Percentiles rank a stretch among this genome's conserved stretches.
These are phyloP conservation scores for Talaromyces atroroseus DNA, from an alignment of 2,329 filamentous ascomycete genomes.

Conservation along the genomic window DNA sequence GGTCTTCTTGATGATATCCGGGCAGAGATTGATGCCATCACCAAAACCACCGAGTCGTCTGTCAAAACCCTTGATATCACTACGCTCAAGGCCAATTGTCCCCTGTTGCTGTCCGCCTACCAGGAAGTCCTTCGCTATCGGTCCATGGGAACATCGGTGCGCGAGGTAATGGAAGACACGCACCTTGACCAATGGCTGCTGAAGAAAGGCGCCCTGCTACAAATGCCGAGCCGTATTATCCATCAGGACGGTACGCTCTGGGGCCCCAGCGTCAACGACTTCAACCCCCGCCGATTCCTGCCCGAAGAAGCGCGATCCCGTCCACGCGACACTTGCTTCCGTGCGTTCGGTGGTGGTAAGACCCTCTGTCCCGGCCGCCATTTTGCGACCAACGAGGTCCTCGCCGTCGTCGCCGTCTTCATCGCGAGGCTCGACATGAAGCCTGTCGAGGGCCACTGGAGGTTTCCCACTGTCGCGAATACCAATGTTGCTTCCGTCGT, in stretches of 20 bases:
- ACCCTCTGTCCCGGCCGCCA: slow-evolving; percentile 1
- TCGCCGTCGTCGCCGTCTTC: neutral
- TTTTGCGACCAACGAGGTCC: slow-evolving; percentile 2
- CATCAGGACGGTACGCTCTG: neutral
- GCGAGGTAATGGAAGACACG: slow-evolving; percentile 2
- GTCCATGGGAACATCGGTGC: slow-evolving; percentile 4
- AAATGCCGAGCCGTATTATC: neutral
- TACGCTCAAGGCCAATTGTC: neutral
- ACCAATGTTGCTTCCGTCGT: neutral
- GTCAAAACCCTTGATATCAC: slow-evolving; percentile 4
- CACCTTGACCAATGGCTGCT: neutral
- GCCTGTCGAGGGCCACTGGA: neutral
- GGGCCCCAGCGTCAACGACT: neutral
- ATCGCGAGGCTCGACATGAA: slow-evolving; percentile 4
- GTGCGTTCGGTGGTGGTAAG: slow-evolving; percentile 4
- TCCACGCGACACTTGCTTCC: neutral
- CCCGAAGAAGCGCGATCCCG: neutral
- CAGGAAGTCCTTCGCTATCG: slow-evolving; percentile 3
- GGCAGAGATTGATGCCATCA: neutral
- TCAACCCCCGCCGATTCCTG: neutral
- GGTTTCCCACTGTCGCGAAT: neutral
- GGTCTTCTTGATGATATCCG: neutral
- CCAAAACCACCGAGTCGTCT: neutral
- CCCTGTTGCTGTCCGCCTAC: slow-evolving; percentile 1
- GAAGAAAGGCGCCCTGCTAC: slow-evolving; percentile 4